Evolutionary conservation across 2,329 filamentous ascomycete species (phyloP), one percentile per base, ranked within the genome.

Genomic region (Scedosporium dehoogii): DNA sequence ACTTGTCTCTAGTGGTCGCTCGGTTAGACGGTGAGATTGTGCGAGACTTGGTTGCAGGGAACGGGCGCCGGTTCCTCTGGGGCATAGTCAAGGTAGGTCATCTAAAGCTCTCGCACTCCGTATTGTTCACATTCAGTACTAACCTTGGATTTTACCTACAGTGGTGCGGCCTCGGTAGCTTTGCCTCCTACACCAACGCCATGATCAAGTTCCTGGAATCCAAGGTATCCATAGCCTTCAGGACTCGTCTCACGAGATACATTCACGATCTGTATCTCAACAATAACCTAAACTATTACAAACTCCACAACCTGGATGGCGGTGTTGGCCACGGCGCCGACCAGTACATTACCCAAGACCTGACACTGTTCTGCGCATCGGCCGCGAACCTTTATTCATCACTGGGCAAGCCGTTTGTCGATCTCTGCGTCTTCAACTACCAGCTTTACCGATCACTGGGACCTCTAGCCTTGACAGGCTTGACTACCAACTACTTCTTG

Each of bases 201-300:
- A 97, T 96, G 89, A 99, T 99, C 80, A 97, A 97, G 75, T 99
- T 90, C 76, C 82, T 99, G 65, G 93, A 99, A 75, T 93, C 91
- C 59, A 99, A 99, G 78, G 92, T 99, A 61, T 96, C 93, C 6
- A 99, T 99, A 67, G 93, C 96, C 41, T 99, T 99, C 81, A 87
- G 94, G 51, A 99, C 94, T 4, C 86, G 94, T 10, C 81, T 99
- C 14, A 99, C 94, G 1, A 82, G 94, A 68, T 99, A 99, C 73
- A 96, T 99, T 61, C 94, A 99, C 74, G 94, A 99, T 70, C 78
- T 99, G 7, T 99, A 99, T 70, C 83, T 99, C 16, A 96, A 96
- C 72, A 89, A 96, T 63, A 92, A 94, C 68, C 84, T 96, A 66
- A 96, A 96, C 71, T 99, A 96, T 74, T 99, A 97, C 76, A 97